Percentiles rank a stretch among this genome's conserved stretches.
Evolutionary conservation across 139 green algal species (phyloP).

Genomic region (Edaphochlamys debaryana): DNA sequence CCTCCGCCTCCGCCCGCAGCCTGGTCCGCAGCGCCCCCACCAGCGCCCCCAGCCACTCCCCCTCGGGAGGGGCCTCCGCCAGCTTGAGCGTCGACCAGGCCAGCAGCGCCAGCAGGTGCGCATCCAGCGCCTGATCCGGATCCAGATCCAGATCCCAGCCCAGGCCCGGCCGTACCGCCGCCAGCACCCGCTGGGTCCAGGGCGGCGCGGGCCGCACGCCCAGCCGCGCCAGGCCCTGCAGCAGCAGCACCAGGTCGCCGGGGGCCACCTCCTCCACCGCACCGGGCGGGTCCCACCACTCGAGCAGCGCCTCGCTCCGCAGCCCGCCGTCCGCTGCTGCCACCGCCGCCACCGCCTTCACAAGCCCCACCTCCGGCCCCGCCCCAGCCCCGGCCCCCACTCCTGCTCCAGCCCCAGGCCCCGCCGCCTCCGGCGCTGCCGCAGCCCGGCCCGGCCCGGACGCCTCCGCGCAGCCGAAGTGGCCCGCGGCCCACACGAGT

Average conservation of each 20-base stretch:
- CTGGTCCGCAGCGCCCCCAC: not conserved
- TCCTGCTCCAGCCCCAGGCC: too few species aligned
- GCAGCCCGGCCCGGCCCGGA: too few species aligned
- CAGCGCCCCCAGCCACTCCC: constrained; percentile 5
- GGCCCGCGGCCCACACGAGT: constrained; percentile 17
- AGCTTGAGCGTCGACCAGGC: constrained; percentile 27
- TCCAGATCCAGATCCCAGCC: not conserved
- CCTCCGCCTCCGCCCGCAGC: not conserved
- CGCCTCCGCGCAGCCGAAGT: not conserved
- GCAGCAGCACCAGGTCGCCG: constrained; percentile 29
- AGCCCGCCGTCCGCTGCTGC: not conserved
- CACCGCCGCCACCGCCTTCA: not conserved
- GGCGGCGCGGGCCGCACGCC: not conserved
- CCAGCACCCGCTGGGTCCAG: constrained; percentile 16
- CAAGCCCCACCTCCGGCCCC: not conserved
- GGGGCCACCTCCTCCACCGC: not conserved
- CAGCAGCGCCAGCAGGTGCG: not conserved
- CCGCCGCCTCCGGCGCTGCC: too few species aligned
- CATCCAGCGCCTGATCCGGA: not conserved
- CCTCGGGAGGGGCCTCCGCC: not conserved
- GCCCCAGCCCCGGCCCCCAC: not conserved
- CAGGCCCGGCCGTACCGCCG: not conserved
- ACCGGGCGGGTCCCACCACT: constrained; percentile 9
- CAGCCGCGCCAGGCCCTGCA: constrained; percentile 3
- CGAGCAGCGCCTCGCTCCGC: not conserved